Evolutionary conservation across 2,329 filamentous ascomycete species (phyloP).

Genomic region (Apiospora malaysiana): DNA sequence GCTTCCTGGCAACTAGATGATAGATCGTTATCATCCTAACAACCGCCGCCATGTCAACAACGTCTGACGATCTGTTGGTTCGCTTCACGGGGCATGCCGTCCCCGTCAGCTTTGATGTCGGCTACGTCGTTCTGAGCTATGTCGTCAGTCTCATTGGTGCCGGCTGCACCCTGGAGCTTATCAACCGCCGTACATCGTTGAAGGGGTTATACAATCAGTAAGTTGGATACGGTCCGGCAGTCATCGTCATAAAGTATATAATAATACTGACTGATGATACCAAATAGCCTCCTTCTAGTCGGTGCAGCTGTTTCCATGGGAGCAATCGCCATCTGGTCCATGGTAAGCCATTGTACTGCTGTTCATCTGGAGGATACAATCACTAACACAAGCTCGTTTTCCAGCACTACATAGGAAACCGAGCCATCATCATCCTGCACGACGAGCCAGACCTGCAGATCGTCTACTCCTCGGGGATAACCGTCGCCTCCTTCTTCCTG

Average conservation of each 20-base stretch:
- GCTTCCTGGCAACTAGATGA: background rate
- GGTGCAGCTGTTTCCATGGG: slow-evolving; percentile 74
- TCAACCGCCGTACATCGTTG: slow-evolving; percentile 75
- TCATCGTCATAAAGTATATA: too few relatives aligned
- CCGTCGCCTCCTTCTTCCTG: slow-evolving; percentile 78
- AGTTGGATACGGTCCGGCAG: background rate
- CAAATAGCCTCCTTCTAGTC: slow-evolving; percentile 57
- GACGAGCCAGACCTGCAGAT: slow-evolving; percentile 71
- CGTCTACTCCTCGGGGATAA: slow-evolving; percentile 74
- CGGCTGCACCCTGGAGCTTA: slow-evolving; percentile 79
- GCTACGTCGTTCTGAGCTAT: slow-evolving; percentile 75
- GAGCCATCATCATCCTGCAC: slow-evolving; percentile 73
- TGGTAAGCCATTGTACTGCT: slow-evolving; percentile 49
- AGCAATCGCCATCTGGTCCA: slow-evolving; percentile 75
- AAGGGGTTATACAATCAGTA: slow-evolving; percentile 70
- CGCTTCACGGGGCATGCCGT: background rate
- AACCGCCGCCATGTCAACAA: background rate
- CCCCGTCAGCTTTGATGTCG: slow-evolving; percentile 51
- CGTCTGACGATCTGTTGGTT: background rate
- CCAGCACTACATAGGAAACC: slow-evolving; percentile 82
- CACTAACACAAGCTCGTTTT: slow-evolving; percentile 38
- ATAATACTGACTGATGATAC: background rate
- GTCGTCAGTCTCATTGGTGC: slow-evolving; percentile 80
- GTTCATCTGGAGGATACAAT: slow-evolving; percentile 26
- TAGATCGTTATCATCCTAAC: background rate